Percentiles rank a stretch among this genome's conserved stretches.
phyloP scores from a whole-genome alignment of 2,329 filamentous ascomycete genomes.

The Xylariaceae sp. region DNA sequence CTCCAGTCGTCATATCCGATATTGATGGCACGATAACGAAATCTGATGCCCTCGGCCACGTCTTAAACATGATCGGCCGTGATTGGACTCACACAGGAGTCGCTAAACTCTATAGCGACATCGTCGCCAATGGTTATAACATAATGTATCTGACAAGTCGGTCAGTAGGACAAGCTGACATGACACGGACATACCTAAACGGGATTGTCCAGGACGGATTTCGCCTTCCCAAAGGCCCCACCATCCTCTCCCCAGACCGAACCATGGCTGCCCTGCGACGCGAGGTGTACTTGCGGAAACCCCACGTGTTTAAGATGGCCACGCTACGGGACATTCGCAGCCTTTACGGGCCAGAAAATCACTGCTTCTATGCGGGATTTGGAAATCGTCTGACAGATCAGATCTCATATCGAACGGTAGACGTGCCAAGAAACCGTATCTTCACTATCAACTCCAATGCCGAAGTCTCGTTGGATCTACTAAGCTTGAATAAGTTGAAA shows the following conservation, averaged over 20 bases:
- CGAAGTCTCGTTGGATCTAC: conserved; percentile 85
- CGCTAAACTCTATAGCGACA: conserved; percentile 95
- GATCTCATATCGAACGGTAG: conserved; percentile 90
- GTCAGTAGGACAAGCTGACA: conserved; percentile 90
- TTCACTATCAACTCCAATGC: conserved; percentile 99
- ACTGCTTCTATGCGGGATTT: conserved; percentile 94
- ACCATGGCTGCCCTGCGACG: conserved; percentile 89
- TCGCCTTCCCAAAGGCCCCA: conserved; percentile 80
- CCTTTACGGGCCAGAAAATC: conserved; percentile 71
- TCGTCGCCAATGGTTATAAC: conserved; percentile 93
- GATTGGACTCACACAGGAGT: conserved; percentile 98
- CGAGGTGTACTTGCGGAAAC: conserved; percentile 92
- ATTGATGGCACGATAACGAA: conserved; percentile 99
- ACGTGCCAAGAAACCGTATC: conserved; percentile 89
- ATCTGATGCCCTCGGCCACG: conserved; percentile 89
- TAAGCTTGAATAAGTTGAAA: conserved; percentile 90
- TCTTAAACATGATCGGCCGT: conserved; percentile 91
- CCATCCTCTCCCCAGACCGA: conserved; percentile 90
- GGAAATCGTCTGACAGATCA: conserved; percentile 96
- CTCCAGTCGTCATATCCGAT: conserved; percentile 94
- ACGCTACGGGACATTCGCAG: conserved; percentile 91
- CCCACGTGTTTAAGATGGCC: conserved; percentile 99
- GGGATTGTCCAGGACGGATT: conserved; percentile 87
- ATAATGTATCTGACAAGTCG: conserved; percentile 97
- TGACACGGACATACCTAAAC: conserved; percentile 81